Evolutionary conservation across 306 rosid species (phyloP), one percentile per base, ranked within the genome.

Genomic region (Trifolium subterraneum): DNA sequence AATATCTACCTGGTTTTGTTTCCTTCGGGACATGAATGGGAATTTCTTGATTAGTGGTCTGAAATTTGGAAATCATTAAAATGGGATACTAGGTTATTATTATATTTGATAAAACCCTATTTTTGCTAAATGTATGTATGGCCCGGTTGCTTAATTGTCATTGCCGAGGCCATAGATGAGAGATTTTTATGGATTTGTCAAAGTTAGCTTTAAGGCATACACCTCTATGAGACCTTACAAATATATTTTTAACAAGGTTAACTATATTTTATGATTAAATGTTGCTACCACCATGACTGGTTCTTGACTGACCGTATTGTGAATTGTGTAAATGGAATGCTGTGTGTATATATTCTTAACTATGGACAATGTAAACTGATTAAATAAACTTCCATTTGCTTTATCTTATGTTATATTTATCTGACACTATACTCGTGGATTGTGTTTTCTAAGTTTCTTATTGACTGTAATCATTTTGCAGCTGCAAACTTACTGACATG

Each of bases 11-110:
- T 15, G 22, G 33, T 64, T 61, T 74, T 62, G 62, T 31, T 72
- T 72, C 68, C 31, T 71, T 7, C 48, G 18, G 31, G 52, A 9
- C 59, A 47, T 58, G 41, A 55, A 45, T 64, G 1, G 5, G 45
- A 75, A 18, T 38, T 56, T 35, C 38, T 27, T 33, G 6, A 31
- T 66, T 29, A 65, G 64, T 56, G 54, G 42, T 50, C n/a, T 47
- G 10, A 71, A 55, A 29, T 73, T 63, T 36, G 66, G 66, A 73
- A 52, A 59, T 82, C 38, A 68, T 35, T 82, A 42, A 77, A 71
- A 56, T 23, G 3, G 36, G 18, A 56, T 3, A 25, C 64, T 33
- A 66, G 39, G 72, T 54, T 54, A 54, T 35, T 62, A 12, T 70
- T 75, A 45, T 66, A 55, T 65, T 71, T 38, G 61, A 41, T 74